Base-by-base conservation (phyloP, 1,284 basidiomycete genomes). In the Xanthoconium separans region DNA sequence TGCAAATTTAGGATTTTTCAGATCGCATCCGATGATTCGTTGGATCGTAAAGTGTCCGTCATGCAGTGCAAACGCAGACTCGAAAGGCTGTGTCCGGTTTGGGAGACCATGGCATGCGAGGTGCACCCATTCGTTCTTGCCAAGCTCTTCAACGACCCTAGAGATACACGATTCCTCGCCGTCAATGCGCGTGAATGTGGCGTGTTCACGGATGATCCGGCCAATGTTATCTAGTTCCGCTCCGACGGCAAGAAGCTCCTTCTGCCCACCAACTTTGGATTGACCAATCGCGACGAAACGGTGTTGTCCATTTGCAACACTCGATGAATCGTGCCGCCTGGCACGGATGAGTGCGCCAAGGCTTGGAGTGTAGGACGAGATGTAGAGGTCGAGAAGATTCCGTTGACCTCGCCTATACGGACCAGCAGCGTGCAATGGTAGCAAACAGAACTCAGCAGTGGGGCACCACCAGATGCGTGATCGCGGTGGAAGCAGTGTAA, bases 1-100 rank as follows among this genome's bases (percentile, higher is more conserved):
- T 0, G 69, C 70, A 15, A 73, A 63, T 30, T 69, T 57, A 11
- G 69, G 69, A 29, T 61, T 46, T 9, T 61, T 55, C 9, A 61
- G 43, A 6, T 58, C 29, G 2, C 62, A 58, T 18, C 59, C 50
- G 3, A 65, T 59, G 13, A 72, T 51, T 20, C 66, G 58, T 5
- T 55, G 34, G 13, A 71, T 44, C 0, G 54, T 61, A 8, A 66
- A 51, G 0, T 44, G 59, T 3, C 59, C 59, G 18, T 62, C 61
- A 9, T 36, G 1, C 22, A 68, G 62, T 8, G 49, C 49, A 30
- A 70, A 65, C 1, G 55, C 57, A 4, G 62, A 60, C 1, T 61
- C 50, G 43, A 70, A 62, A 1, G 65, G 65, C 2, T 52, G 44
- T 6, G 53, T 13, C 6, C 18, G 44, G 22, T 53, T 43, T 11